Base-by-base conservation (phyloP, 495 filamentous ascomycete genomes). In the Aspergillus nanangensis region DNA sequence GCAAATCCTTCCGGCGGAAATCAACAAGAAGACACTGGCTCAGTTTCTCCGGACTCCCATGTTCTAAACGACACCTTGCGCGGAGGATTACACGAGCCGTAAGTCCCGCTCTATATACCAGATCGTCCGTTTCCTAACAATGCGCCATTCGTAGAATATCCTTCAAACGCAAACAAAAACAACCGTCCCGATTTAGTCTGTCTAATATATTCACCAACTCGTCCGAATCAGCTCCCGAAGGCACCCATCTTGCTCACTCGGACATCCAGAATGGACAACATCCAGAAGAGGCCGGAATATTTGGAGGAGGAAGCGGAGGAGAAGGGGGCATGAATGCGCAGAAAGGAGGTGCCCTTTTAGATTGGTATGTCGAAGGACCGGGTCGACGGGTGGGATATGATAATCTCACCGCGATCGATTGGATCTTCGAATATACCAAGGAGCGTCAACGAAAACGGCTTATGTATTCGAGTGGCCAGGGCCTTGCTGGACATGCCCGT, bases 391-490 rank as follows among this genome's bases (percentile, higher is more conserved):
- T 96, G 20, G 90, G 86, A 40, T 98, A 98, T 66, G 93, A 95
- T 54, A 87, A 98, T 69, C 76, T 96, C 57, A 96, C 94, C 11
- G 93, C 94, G 11, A 98, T 98, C 63, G 93, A 98, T 70, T 98
- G 93, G 93, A 97, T 96, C 55, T 97, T 95, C 60, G 93, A 98
- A 65, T 95, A 98, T 62, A 93, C 90, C 19, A 96, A 96, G 64
- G 93, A 98, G 65, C 79, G 93, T 14, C 89, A 95, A 63, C 80
- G 93, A 33, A 78, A 93, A 52, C 77, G 89, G 8, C 71, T 86
- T 13, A 72, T 98, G 8, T 83, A 80, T 41, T 80, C 83, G 2
- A 82, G 73, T 48, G 75, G 84, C 8, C 78, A 81, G 21, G 87
- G 89, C 2, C 44, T 95, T 11, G 48, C 91, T 17, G 90, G 90